phyloP scores from a whole-genome alignment of 495 filamentous ascomycete genomes.

The Podospora anserina region DNA sequence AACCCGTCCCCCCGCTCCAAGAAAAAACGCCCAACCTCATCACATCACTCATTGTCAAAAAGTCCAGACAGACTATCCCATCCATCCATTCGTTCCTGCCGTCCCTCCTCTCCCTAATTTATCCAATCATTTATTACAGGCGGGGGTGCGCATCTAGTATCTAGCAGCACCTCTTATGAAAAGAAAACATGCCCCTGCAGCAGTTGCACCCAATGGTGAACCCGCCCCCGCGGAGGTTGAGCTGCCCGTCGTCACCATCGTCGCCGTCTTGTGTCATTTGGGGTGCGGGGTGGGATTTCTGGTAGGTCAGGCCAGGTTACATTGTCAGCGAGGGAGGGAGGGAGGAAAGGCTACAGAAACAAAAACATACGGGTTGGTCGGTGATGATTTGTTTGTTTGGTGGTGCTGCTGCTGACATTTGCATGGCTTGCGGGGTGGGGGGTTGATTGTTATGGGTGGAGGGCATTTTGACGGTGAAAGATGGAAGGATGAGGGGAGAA shows the following conservation, averaged over 20 bases:
- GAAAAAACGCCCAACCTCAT: no score
- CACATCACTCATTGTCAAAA: no score
- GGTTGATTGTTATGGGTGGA: not conserved
- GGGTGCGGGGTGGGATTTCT: not conserved
- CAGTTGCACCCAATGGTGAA: conserved; percentile 6
- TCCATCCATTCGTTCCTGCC: no score
- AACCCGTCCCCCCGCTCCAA: no score
- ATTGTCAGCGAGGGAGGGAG: no score
- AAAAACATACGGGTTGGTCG: not conserved
- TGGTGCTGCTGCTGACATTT: not conserved
- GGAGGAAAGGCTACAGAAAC: not conserved
- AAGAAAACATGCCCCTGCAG: conserved; percentile 5
- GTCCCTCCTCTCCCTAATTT: no score
- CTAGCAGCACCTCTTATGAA: conserved; percentile 6
- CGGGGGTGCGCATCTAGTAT: no score
- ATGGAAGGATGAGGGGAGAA: not conserved
- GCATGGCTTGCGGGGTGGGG: not conserved
- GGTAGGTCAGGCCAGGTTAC: not conserved
- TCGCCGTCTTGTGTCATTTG: not conserved
- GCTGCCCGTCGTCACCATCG: not conserved
- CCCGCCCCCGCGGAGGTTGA: conserved; percentile 36
- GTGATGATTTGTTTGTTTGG: not conserved
- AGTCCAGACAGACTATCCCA: no score
- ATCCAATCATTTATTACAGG: no score
- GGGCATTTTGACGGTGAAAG: not conserved